These are phyloP conservation scores for Ceratobasidium sp. DNA, from an alignment of 1,284 basidiomycete species.

Conservation along the genomic window DNA sequence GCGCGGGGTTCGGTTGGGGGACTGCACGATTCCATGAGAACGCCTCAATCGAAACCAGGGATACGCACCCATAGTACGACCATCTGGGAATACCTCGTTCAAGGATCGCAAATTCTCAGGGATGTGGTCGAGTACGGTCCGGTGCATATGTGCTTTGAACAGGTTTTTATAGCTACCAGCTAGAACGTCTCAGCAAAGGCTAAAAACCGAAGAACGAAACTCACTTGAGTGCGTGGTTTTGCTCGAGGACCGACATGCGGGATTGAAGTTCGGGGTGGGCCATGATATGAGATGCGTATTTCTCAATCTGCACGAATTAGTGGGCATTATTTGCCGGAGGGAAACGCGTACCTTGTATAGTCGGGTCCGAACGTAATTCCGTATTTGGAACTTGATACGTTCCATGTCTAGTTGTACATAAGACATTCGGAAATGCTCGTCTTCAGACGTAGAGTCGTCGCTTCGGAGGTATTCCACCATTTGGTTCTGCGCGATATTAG, in stretches of 20 bases:
- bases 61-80: conserved; percentile 77
- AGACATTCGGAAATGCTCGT: conserved; percentile 89
- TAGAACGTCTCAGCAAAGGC: neutral
- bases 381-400: conserved; percentile 85
- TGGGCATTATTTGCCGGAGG: neutral
- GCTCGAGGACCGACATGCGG: conserved; percentile 77
- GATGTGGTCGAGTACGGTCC: conserved; percentile 62
- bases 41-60: conserved; percentile 14
- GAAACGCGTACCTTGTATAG: conserved; percentile 72
- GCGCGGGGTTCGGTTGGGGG: conserved; percentile 71
- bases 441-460: conserved; percentile 81
- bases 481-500: conserved; percentile 49
- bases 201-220: conserved; percentile 41
- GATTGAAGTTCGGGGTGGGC: conserved; percentile 70
- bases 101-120: conserved; percentile 75
- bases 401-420: conserved; percentile 93
- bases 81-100: conserved; percentile 66
- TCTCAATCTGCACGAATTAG: conserved; percentile 71
- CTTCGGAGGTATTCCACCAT: conserved; percentile 62
- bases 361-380: conserved; percentile 85
- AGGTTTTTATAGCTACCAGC: conserved; percentile 21
- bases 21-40: conserved; percentile 55
- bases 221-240: conserved; percentile 75
- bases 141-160: conserved; percentile 11
- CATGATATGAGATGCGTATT: conserved; percentile 78